A percentile compares a stretch with the other conserved stretches of the same genome.
Evolutionary conservation across 2,329 filamentous ascomycete genomes (phyloP).

Genomic region (Nigrospora osmanthi): DNA sequence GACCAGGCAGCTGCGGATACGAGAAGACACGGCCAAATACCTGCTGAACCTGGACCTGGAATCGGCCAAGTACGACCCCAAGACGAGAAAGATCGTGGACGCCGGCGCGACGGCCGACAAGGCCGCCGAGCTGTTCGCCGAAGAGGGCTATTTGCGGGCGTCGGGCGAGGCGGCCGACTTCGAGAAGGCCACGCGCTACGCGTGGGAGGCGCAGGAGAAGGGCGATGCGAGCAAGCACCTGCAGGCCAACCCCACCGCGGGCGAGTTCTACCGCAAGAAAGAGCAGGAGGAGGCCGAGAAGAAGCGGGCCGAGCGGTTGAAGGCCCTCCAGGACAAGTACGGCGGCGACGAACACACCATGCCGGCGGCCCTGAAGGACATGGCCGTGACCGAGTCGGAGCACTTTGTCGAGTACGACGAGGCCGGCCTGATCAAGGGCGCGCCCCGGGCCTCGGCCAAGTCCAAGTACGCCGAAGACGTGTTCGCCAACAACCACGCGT

Average conservation of each 20-base stretch:
- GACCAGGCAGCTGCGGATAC: slow-evolving; percentile 80
- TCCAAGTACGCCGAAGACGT: slow-evolving; percentile 92
- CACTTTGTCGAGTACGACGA: slow-evolving; percentile 93
- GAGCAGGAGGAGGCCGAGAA: slow-evolving; percentile 65
- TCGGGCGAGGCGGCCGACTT: slow-evolving; percentile 92
- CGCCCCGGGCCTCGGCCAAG: slow-evolving; percentile 64
- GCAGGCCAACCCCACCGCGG: slow-evolving; percentile 93
- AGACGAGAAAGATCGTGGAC: slow-evolving; percentile 86
- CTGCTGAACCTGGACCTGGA: slow-evolving; percentile 90
- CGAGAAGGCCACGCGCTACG: slow-evolving; percentile 79
- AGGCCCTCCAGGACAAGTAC: slow-evolving; percentile 73
- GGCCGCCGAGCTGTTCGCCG: slow-evolving; percentile 75
- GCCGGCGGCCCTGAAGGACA: slow-evolving; percentile 55
- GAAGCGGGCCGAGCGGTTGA: slow-evolving; percentile 60
- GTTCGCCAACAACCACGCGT: slow-evolving; percentile 81
- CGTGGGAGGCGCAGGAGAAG: slow-evolving; percentile 90
- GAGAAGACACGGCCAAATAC: slow-evolving; percentile 97
- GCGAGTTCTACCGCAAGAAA: slow-evolving; percentile 75
- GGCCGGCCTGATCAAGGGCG: slow-evolving; percentile 81
- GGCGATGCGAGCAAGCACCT: slow-evolving; percentile 78
- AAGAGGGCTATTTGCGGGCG: slow-evolving; percentile 83
- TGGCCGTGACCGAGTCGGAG: slow-evolving; percentile 73
- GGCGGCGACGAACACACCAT: slow-evolving; percentile 56
- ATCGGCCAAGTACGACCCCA: slow-evolving; percentile 95
- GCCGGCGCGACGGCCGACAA: slow-evolving; percentile 73